phyloP scores from a whole-genome alignment of 2,329 filamentous ascomycete species.

The Lachnellula subtilissima region DNA sequence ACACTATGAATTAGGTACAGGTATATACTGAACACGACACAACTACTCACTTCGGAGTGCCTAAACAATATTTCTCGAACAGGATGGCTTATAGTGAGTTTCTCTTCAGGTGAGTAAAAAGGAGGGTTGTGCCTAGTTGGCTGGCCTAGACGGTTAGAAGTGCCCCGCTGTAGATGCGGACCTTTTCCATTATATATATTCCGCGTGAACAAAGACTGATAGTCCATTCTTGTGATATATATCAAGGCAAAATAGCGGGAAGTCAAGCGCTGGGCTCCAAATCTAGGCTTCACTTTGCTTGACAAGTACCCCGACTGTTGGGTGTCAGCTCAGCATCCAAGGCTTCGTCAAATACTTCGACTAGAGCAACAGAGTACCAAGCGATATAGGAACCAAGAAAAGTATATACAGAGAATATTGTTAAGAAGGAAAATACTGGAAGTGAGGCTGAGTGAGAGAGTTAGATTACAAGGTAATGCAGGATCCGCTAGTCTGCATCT shows the following conservation, averaged over 20 bases:
- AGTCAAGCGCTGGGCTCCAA: neutral
- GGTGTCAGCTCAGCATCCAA: too few species aligned
- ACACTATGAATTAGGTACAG: neutral
- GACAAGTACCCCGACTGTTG: too few species aligned
- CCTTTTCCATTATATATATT: neutral
- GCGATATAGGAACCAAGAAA: too few species aligned
- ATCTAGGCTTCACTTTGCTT: too few species aligned
- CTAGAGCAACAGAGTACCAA: too few species aligned
- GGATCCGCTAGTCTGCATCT: too few species aligned
- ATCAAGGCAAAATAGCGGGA: too few species aligned
- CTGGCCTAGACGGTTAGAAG: neutral
- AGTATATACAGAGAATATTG: too few species aligned
- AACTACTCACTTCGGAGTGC: neutral
- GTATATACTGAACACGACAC: neutral
- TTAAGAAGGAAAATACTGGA: too few species aligned
- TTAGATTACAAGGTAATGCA: too few species aligned
- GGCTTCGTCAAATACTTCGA: too few species aligned
- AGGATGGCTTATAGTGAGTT: neutral
- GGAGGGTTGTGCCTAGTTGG: neutral
- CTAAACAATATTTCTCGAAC: neutral
- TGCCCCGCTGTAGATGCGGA: neutral
- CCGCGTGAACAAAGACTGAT: neutral
- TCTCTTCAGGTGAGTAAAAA: neutral
- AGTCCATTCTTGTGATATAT: neutral
- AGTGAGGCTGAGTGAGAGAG: too few species aligned